phyloP scores from a whole-genome alignment of 2,329 filamentous ascomycete genomes.

The Alternaria panax region DNA sequence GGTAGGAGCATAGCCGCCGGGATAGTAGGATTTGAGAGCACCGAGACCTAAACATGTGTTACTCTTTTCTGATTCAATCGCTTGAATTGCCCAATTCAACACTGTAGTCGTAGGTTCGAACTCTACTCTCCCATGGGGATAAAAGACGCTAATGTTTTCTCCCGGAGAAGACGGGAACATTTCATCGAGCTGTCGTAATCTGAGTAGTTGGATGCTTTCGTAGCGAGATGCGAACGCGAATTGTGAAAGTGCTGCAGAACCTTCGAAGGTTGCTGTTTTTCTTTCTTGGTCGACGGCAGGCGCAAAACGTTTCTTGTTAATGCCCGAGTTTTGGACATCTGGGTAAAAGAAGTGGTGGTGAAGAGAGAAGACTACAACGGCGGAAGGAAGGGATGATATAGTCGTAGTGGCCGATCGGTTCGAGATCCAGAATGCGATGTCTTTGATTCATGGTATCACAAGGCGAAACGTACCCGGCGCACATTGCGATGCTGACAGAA shows the following conservation, averaged over 20 bases:
- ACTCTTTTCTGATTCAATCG: not conserved
- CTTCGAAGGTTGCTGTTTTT: too few relatives aligned
- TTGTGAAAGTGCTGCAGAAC: not conserved
- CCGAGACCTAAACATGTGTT: rapidly evolving
- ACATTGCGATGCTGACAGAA: too few relatives aligned
- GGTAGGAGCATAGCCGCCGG: not conserved
- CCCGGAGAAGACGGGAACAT: not conserved
- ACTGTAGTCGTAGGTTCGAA: too few relatives aligned
- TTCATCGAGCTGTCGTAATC: too few relatives aligned
- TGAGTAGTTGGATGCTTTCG: not conserved
- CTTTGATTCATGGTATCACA: not conserved
- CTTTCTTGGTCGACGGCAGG: not conserved
- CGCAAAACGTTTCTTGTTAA: not conserved
- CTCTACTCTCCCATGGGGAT: too few relatives aligned
- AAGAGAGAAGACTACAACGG: rapidly evolving
- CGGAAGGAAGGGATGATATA: not conserved
- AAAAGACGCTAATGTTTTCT: too few relatives aligned
- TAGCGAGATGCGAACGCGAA: not conserved
- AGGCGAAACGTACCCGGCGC: not conserved
- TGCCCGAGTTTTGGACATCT: too few relatives aligned
- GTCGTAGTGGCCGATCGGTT: not conserved
- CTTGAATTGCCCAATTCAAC: too few relatives aligned
- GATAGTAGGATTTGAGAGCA: not conserved
- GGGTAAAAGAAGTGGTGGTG: not conserved
- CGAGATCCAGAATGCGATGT: not conserved